Percentiles rank a stretch among this genome's conserved stretches.
Evolutionary conservation across 768 basidiomycete species (phyloP).

Genomic region (Postia placenta): DNA sequence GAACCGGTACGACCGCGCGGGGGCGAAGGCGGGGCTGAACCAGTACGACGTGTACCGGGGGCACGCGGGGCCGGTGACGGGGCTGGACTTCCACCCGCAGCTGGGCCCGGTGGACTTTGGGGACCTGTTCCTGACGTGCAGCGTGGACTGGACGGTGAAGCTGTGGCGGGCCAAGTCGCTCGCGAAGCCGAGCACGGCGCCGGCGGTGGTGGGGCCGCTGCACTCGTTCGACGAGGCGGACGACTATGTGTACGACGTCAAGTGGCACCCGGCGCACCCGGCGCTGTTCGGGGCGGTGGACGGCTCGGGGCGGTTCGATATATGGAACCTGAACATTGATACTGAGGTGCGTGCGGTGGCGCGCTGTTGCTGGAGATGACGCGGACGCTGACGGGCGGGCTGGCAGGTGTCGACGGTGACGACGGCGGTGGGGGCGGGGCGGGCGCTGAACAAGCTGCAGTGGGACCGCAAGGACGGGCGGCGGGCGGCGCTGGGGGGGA

Average conservation of each 20-base stretch:
- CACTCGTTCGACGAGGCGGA: slow-evolving; percentile 97
- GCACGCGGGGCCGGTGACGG: slow-evolving; percentile 91
- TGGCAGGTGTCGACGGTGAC: slow-evolving; percentile 87
- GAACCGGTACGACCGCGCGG: slow-evolving; percentile 94
- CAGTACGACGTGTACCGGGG: slow-evolving; percentile 90
- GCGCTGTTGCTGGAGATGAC: neutral
- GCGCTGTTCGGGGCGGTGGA: slow-evolving; percentile 92
- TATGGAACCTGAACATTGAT: slow-evolving; percentile 98
- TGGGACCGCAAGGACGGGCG: slow-evolving; percentile 95
- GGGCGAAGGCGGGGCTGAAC: slow-evolving; percentile 93
- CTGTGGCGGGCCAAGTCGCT: slow-evolving; percentile 84
- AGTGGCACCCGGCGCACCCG: slow-evolving; percentile 96
- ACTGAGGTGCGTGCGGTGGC: slow-evolving; percentile 92
- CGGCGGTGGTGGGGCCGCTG: slow-evolving; percentile 59
- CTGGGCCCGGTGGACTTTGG: slow-evolving; percentile 91
- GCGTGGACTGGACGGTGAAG: slow-evolving; percentile 98
- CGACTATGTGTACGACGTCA: slow-evolving; percentile 98
- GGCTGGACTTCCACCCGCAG: slow-evolving; percentile 90
- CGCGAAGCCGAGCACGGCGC: slow-evolving; percentile 60
- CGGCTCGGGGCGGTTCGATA: slow-evolving; percentile 90
- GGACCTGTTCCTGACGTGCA: slow-evolving; percentile 88
- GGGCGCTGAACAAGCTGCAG: slow-evolving; percentile 90
- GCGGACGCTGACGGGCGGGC: no score
- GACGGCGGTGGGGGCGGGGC: slow-evolving; percentile 68
- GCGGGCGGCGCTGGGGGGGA: slow-evolving; percentile 83